These are phyloP conservation scores for Aureobasidium pullulans DNA, from an alignment of 2,329 filamentous ascomycete genomes.

Conservation along the genomic window DNA sequence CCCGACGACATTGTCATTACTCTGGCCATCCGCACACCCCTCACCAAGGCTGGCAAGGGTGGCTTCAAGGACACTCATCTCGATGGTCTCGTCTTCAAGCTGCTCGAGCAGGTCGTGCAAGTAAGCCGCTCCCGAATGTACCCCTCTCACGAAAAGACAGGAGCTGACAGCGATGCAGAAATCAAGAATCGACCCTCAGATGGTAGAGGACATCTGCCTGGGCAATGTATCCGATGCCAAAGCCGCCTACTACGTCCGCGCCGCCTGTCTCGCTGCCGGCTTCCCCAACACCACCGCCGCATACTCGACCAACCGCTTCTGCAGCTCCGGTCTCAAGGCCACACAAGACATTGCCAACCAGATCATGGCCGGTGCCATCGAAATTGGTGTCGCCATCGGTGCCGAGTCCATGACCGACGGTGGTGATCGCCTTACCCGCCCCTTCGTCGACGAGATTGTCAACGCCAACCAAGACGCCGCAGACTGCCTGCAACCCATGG, in stretches of 20 bases:
- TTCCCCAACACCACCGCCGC: constrained; percentile 85
- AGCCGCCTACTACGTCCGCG: constrained; percentile 84
- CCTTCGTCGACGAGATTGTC: constrained; percentile 72
- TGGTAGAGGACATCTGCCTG: constrained; percentile 66
- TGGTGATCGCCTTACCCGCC: constrained; percentile 61
- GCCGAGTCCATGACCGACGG: constrained; percentile 80
- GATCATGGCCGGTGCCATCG: constrained; percentile 72
- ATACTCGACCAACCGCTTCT: constrained; percentile 88
- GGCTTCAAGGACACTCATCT: constrained; percentile 91
- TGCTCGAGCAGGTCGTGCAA: constrained; percentile 57
- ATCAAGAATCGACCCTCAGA: constrained; percentile 26
- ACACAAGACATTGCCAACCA: constrained; percentile 90
- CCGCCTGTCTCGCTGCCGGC: constrained; percentile 80
- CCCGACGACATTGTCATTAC: constrained; percentile 96
- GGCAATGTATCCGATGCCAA: constrained; percentile 86
- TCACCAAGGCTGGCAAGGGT: constrained; percentile 83
- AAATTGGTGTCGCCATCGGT: constrained; percentile 79
- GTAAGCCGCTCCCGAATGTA: background rate
- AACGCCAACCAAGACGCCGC: constrained; percentile 63
- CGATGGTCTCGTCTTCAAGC: constrained; percentile 76
- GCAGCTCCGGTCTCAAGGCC: constrained; percentile 91
- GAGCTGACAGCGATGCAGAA: constrained; percentile 14
- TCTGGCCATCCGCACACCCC: constrained; percentile 77
- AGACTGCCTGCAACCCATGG: constrained; percentile 94
- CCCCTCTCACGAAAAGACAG: background rate